These are phyloP conservation scores for Microbotryomycetes sp. DNA, from an alignment of 1,284 basidiomycete genomes.

Conservation along the genomic window DNA sequence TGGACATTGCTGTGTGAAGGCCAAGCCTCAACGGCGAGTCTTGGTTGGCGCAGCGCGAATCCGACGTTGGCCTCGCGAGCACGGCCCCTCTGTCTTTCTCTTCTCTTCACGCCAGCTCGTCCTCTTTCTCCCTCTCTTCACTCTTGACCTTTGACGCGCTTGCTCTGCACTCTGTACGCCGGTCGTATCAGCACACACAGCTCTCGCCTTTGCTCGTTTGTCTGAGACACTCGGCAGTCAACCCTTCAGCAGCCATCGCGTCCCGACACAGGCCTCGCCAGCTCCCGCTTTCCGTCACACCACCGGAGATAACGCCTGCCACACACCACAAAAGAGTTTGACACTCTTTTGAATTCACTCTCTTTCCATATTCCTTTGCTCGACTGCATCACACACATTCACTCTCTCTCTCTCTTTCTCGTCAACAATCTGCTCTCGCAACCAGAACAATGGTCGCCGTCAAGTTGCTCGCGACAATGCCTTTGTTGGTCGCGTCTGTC, in stretches of 20 bases:
- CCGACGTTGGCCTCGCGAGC: no score
- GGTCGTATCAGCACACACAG: neutral
- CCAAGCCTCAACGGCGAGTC: neutral
- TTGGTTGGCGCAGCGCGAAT: no score
- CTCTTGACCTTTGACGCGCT: neutral
- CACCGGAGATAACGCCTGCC: no score
- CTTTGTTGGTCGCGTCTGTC: conserved; percentile 12
- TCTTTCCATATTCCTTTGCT: neutral
- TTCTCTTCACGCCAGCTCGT: neutral
- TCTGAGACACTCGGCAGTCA: neutral
- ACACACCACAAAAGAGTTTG: neutral
- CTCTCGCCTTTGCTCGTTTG: neutral
- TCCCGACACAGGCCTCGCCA: no score
- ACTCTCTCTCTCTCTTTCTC: neutral
- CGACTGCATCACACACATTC: no score
- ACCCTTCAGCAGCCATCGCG: neutral
- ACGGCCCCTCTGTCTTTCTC: no score
- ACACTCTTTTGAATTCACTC: neutral
- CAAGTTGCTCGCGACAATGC: neutral
- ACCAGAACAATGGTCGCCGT: neutral
- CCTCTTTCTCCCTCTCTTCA: neutral
- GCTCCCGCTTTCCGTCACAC: no score
- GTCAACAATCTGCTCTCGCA: no score
- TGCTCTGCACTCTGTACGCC: neutral
- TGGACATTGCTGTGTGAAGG: no score